A percentile compares a stretch with the other conserved stretches of the same genome.
Evolutionary conservation across 345 rosid genomes (phyloP).

Genomic region (Viola odorata): DNA sequence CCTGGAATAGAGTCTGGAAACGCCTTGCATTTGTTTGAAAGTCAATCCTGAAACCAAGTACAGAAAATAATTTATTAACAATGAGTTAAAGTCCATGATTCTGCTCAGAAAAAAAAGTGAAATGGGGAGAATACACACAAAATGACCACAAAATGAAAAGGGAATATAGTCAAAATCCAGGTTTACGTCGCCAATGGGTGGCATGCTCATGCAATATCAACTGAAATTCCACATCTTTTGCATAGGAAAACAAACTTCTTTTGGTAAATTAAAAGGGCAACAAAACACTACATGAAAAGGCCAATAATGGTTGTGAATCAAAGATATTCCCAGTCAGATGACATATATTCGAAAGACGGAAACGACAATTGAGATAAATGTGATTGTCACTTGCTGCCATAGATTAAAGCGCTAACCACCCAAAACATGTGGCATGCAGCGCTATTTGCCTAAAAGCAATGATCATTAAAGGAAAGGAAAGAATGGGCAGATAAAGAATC

Average conservation of each 20-base stretch:
- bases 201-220: background rate
- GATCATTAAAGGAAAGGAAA: background rate
- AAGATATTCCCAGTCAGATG: too few relatives aligned
- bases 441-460: too few relatives aligned
- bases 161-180: background rate
- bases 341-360: too few relatives aligned
- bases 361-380: too few relatives aligned
- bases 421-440: too few relatives aligned
- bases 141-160: background rate
- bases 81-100: background rate
- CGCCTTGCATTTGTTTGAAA: slow-evolving; percentile 80
- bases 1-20: slow-evolving; percentile 75
- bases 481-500: background rate
- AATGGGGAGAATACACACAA: background rate
- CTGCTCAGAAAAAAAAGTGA: background rate
- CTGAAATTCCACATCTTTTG: background rate
- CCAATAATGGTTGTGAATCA: too few relatives aligned
- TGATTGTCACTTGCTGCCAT: background rate
- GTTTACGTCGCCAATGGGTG: background rate
- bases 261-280: too few relatives aligned
- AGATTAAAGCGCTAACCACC: background rate
- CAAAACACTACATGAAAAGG: too few relatives aligned
- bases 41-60: slow-evolving; percentile 68
- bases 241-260: background rate
- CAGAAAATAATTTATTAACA: background rate